A percentile compares a stretch with the other conserved stretches of the same genome.
Evolutionary conservation across 768 basidiomycete species (phyloP).

Genomic region (Panellus pusillus): DNA sequence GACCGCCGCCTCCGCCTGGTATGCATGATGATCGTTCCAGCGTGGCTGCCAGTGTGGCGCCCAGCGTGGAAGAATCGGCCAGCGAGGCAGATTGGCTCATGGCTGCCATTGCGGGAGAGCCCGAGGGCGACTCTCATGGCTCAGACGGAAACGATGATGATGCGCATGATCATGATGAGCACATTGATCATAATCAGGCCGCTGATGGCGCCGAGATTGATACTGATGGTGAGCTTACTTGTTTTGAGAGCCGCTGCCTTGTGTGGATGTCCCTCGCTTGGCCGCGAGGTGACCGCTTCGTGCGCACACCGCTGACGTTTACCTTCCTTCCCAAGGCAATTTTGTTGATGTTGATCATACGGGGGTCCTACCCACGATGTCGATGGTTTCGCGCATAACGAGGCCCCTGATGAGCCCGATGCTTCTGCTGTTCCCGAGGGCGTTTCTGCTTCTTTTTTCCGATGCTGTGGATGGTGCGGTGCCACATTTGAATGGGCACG

Average conservation of each 20-base stretch:
- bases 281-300: constrained; percentile 44
- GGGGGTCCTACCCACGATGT: constrained; percentile 33
- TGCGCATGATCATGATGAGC: constrained; percentile 39
- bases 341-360: constrained; percentile 43
- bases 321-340: constrained; percentile 48
- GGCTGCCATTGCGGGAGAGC: constrained; percentile 80
- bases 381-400: constrained; percentile 24
- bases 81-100: constrained; percentile 88
- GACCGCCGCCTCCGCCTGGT: constrained; percentile 65
- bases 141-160: constrained; percentile 38
- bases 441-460: constrained; percentile 23
- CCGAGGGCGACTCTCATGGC: constrained; percentile 49
- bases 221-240: constrained; percentile 55
- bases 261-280: constrained; percentile 50
- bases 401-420: constrained; percentile 27
- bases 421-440: constrained; percentile 26
- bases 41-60: constrained; percentile 56
- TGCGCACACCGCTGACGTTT: constrained; percentile 63
- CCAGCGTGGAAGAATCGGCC: constrained; percentile 69
- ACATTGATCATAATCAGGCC: constrained; percentile 34
- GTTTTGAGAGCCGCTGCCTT: constrained; percentile 32
- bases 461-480: constrained; percentile 25
- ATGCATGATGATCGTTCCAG: constrained; percentile 58
- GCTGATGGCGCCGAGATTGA: constrained; percentile 32
- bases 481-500: constrained; percentile 23